These are phyloP conservation scores for Sarcomyxa edulis DNA, from an alignment of 768 basidiomycete species.

Conservation along the genomic window DNA sequence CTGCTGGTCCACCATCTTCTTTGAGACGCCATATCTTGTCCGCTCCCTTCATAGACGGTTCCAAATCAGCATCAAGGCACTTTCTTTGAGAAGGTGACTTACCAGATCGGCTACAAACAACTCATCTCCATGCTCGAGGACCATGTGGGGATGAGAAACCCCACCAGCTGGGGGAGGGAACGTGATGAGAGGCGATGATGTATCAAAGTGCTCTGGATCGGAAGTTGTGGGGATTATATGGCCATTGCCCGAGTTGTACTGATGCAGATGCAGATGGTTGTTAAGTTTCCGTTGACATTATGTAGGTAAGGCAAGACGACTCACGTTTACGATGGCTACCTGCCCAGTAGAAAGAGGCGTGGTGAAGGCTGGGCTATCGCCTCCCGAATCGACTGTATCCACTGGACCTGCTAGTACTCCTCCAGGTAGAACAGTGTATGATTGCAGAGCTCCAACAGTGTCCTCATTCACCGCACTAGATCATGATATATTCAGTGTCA, in stretches of 20 bases:
- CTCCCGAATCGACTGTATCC: slow-evolving; percentile 43
- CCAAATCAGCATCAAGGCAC: neutral
- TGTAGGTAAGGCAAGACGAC: neutral
- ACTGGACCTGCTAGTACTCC: slow-evolving; percentile 40
- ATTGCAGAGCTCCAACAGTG: slow-evolving; percentile 44
- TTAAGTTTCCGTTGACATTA: neutral
- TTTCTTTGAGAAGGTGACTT: slow-evolving; percentile 13
- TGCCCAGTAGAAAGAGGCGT: slow-evolving; percentile 47
- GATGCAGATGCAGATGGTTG: neutral
- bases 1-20: slow-evolving; percentile 32
- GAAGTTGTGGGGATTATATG: slow-evolving; percentile 42
- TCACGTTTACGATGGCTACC: slow-evolving; percentile 54
- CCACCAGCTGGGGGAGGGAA: slow-evolving; percentile 44
- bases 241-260: slow-evolving; percentile 54
- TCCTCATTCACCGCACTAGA: slow-evolving; percentile 59
- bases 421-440: slow-evolving; percentile 42
- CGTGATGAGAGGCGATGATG: slow-evolving; percentile 36
- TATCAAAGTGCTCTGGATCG: slow-evolving; percentile 27
- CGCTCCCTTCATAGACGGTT: slow-evolving; percentile 37
- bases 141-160: slow-evolving; percentile 65
- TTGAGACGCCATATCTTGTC: slow-evolving; percentile 68
- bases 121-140: slow-evolving; percentile 47
- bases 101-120: slow-evolving; percentile 66
- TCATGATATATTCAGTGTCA: slow-evolving; percentile 11
- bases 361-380: slow-evolving; percentile 47